Evolutionary conservation across 2,329 filamentous ascomycete species (phyloP).

Genomic region (Aaosphaeria pasadenensis): DNA sequence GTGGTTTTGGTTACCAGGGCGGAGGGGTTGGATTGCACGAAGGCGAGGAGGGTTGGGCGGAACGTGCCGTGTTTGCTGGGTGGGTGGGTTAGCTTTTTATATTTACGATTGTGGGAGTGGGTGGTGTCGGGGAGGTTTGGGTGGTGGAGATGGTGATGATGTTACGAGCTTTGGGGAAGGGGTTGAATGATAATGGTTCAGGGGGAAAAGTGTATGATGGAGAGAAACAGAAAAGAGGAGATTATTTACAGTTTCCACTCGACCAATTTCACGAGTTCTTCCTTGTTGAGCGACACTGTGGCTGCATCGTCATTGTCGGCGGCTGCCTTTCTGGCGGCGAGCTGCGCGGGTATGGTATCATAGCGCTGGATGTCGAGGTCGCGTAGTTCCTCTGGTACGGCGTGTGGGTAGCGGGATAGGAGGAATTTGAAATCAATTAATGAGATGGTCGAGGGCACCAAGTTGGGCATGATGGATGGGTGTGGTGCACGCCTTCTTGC

Average conservation of each 20-base stretch:
- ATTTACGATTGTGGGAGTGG: neutral
- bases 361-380: constrained; percentile 34
- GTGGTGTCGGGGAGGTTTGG: neutral
- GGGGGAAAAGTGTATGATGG: neutral
- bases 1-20: neutral
- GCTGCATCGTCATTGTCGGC: constrained; percentile 7
- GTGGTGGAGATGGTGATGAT: neutral
- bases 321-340: constrained; percentile 10
- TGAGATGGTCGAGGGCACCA: constrained; percentile 10
- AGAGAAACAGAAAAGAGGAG: neutral
- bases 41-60: constrained; percentile 44
- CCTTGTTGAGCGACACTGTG: constrained; percentile 15
- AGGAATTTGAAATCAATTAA: constrained; percentile 13
- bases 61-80: constrained; percentile 51
- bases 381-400: constrained; percentile 22
- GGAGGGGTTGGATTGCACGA: constrained; percentile 58
- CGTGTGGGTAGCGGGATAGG: constrained; percentile 22
- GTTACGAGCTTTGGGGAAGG: neutral
- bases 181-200: neutral
- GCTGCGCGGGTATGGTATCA: constrained; percentile 19
- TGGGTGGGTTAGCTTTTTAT: too few species aligned
- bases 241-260: constrained; percentile 38
- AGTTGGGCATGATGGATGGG: neutral
- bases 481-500: neutral
- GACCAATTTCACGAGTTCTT: constrained; percentile 32